A percentile compares a stretch with the other conserved stretches of the same genome.
Conservation (phyloP, 2,329 filamentous ascomycete genomes). For the Alternaria infectoria region DNA sequence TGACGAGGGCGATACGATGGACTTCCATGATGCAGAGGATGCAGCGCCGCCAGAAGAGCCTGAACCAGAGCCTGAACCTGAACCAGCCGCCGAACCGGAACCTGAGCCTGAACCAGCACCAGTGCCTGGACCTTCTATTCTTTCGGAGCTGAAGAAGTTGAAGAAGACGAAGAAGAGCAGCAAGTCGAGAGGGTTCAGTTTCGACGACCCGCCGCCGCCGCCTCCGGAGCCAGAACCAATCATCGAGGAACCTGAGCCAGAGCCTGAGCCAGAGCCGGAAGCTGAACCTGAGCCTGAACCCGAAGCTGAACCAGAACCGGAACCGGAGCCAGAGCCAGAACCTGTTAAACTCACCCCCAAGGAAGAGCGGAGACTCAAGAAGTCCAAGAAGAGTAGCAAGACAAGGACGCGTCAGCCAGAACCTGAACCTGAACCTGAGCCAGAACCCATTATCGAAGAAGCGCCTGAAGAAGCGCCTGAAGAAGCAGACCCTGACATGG, state of each 20-base stretch:
- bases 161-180: slow-evolving; percentile 40
- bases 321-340: slow-evolving; percentile 21
- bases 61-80: slow-evolving; percentile 35
- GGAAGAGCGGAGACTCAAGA: slow-evolving; percentile 21
- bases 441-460: slow-evolving; percentile 30
- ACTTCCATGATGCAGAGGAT: slow-evolving; percentile 21
- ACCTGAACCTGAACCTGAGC: slow-evolving; percentile 6
- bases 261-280: slow-evolving; percentile 26
- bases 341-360: slow-evolving; percentile 15
- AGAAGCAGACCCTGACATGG: slow-evolving; percentile 34
- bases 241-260: slow-evolving; percentile 19
- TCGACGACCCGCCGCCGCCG: slow-evolving; percentile 40
- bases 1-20: slow-evolving; percentile 50
- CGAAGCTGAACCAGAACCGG: slow-evolving; percentile 39
- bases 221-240: slow-evolving; percentile 25
- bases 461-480: slow-evolving; percentile 22
- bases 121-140: slow-evolving; percentile 30
- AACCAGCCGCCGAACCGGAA: slow-evolving; percentile 15
- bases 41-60: slow-evolving; percentile 21
- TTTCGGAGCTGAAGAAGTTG: slow-evolving; percentile 20
- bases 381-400: slow-evolving; percentile 40
- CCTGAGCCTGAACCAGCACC: slow-evolving; percentile 29
- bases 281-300: slow-evolving; percentile 30
- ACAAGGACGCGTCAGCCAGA: slow-evolving; percentile 28
- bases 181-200: slow-evolving; percentile 65